phyloP scores from a whole-genome alignment of 352 stramenopile genomes.

The Phytophthora palmivora region DNA sequence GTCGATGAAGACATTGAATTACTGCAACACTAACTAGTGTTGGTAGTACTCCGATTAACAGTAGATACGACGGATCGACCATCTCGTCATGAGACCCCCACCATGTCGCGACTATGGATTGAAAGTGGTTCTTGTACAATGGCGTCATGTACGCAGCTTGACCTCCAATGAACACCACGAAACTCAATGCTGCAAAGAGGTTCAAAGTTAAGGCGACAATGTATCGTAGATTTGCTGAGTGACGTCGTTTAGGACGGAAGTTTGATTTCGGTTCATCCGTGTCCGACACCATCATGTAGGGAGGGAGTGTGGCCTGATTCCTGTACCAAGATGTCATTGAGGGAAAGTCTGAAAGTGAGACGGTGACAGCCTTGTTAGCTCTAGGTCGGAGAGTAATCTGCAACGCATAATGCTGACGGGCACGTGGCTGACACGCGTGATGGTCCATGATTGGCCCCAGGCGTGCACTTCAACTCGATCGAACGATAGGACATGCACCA shows the following conservation, averaged over 20 bases:
- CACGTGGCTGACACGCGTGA: constrained; percentile 18
- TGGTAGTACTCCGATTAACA: constrained; percentile 49
- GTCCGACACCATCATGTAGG: constrained; percentile 4
- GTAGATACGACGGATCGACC: constrained; percentile 58
- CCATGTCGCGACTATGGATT: constrained; percentile 17
- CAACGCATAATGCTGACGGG: constrained; percentile 9
- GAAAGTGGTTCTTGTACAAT: constrained; percentile 30
- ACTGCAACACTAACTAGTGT: constrained; percentile 41
- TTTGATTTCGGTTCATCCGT: constrained; percentile 12
- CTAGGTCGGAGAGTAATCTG: constrained; percentile 7
- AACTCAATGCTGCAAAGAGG: constrained; percentile 9
- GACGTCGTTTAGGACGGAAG: neutral
- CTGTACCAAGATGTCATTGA: constrained; percentile 6
- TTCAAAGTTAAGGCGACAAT: constrained; percentile 4
- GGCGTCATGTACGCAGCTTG: constrained; percentile 32
- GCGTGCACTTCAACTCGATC: constrained; percentile 17
- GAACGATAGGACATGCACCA: neutral
- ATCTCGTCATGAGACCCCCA: constrained; percentile 51
- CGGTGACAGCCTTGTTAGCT: neutral
- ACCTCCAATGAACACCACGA: constrained; percentile 28
- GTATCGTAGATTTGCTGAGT: neutral
- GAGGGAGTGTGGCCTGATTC: neutral
- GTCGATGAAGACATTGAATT: constrained; percentile 39
- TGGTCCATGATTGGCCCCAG: constrained; percentile 18
- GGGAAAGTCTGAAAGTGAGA: constrained; percentile 21